A percentile compares a stretch with the other conserved stretches of the same genome.
Evolutionary conservation across 148 eudicot species (phyloP).

Genomic region (Silene latifolia): DNA sequence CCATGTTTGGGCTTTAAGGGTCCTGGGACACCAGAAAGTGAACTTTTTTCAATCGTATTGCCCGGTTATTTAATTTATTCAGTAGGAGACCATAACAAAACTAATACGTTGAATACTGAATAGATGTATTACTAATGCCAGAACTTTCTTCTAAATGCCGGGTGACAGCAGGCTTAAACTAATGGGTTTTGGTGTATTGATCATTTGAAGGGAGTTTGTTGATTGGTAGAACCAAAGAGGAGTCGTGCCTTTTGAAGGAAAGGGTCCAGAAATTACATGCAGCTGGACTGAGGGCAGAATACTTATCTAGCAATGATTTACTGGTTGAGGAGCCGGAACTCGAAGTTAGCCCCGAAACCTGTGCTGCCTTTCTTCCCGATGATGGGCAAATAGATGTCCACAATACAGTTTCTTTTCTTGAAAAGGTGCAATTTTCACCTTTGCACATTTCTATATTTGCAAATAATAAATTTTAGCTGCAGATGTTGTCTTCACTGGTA

Average conservation of each 20-base stretch:
- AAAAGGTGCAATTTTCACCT: constrained; percentile 43
- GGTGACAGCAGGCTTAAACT: background rate
- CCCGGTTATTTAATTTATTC: too few relatives aligned
- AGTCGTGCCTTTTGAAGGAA: constrained; percentile 38
- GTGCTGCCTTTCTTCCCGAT: constrained; percentile 70
- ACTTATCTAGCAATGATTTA: constrained; percentile 46
- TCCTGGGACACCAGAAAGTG: background rate
- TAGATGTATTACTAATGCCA: background rate
- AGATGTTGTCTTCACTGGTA: background rate
- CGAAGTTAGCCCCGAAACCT: constrained; percentile 41
- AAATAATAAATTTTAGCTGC: background rate
- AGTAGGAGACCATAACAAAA: background rate
- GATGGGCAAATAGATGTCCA: constrained; percentile 69
- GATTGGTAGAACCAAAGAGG: constrained; percentile 59
- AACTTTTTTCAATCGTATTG: too few relatives aligned
- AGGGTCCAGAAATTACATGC: constrained; percentile 47
- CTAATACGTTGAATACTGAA: background rate
- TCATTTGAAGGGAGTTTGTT: constrained; percentile 63
- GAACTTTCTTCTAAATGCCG: background rate
- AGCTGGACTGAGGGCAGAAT: constrained; percentile 60
- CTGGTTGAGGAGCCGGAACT: constrained; percentile 65
- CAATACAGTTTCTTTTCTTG: constrained; percentile 52
- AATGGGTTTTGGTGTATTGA: constrained; percentile 1
- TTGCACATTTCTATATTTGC: background rate
- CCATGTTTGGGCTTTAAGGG: background rate